Evolutionary conservation across 306 rosid genomes (phyloP).

Genomic region (Morella rubra): DNA sequence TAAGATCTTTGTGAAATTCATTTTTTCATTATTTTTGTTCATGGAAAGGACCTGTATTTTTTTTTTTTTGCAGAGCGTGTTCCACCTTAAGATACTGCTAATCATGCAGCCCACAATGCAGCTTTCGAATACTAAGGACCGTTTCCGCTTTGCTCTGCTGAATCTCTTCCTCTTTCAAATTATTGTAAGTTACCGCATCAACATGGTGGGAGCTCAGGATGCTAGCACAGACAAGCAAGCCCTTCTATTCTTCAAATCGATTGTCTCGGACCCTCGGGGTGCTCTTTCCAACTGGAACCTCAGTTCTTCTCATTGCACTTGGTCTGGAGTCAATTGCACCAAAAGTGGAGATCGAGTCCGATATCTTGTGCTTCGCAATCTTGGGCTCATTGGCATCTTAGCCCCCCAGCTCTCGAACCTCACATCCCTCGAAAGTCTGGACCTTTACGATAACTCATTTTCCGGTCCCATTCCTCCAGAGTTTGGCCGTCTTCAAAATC

Average conservation of each 20-base stretch:
- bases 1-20: too few relatives aligned
- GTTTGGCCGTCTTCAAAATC: conserved; percentile 30
- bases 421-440: conserved; percentile 28
- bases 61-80: too few relatives aligned
- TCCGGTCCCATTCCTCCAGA: conserved; percentile 31
- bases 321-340: conserved; percentile 41
- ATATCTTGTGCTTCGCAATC: conserved; percentile 29
- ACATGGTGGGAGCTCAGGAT: background rate
- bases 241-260: conserved; percentile 36
- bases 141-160: background rate
- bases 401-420: conserved; percentile 31
- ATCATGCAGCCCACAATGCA: background rate
- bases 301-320: conserved; percentile 34
- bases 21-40: too few relatives aligned
- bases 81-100: too few relatives aligned
- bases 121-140: background rate
- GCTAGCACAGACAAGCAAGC: conserved; percentile 18
- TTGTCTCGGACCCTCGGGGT: conserved; percentile 31
- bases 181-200: background rate
- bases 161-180: background rate
- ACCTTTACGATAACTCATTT: conserved; percentile 30
- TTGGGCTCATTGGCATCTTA: conserved; percentile 31
- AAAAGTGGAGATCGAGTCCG: conserved; percentile 27
- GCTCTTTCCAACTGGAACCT: conserved; percentile 9
- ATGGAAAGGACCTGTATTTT: too few relatives aligned